phyloP scores from a whole-genome alignment of 371 early-diverging fungal genomes.

The Mucor piriformis region DNA sequence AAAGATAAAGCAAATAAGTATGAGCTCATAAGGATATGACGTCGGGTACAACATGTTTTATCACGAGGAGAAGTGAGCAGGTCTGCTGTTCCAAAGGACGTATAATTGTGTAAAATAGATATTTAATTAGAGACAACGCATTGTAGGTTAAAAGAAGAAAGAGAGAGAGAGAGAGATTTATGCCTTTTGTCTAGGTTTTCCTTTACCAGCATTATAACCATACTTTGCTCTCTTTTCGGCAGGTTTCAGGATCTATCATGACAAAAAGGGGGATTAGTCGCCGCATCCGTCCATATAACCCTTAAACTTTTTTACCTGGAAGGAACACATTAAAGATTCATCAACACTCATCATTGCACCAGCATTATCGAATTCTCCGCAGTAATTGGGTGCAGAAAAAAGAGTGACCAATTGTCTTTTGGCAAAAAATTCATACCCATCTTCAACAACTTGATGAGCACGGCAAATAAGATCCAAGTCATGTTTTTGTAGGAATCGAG shows the following conservation, averaged over 20 bases:
- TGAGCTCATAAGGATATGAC: no score
- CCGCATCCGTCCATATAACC: no score
- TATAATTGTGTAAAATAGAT: neutral
- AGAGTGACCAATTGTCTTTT: conserved; percentile 92
- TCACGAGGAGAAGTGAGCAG: no score
- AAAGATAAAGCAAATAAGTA: no score
- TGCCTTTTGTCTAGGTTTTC: conserved; percentile 15
- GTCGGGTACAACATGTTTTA: no score
- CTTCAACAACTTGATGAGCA: conserved; percentile 98
- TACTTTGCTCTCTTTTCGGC: conserved; percentile 38
- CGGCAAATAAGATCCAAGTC: conserved; percentile 92
- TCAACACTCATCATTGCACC: conserved; percentile 96
- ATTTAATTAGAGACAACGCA: no score
- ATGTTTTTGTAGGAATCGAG: conserved; percentile 83
- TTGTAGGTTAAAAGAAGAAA: neutral
- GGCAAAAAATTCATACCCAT: conserved; percentile 98
- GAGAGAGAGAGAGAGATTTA: conserved; percentile 9
- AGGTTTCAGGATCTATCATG: conserved; percentile 30
- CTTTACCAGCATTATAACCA: conserved; percentile 19
- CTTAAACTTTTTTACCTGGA: conserved; percentile 62
- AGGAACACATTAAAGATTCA: conserved; percentile 88
- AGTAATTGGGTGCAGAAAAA: conserved; percentile 98
- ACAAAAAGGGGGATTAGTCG: neutral
- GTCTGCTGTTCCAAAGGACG: no score
- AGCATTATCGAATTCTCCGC: conserved; percentile 96